Base-by-base conservation (phyloP, 306 rosid species). In the Trichosanthes cucumerina region DNA sequence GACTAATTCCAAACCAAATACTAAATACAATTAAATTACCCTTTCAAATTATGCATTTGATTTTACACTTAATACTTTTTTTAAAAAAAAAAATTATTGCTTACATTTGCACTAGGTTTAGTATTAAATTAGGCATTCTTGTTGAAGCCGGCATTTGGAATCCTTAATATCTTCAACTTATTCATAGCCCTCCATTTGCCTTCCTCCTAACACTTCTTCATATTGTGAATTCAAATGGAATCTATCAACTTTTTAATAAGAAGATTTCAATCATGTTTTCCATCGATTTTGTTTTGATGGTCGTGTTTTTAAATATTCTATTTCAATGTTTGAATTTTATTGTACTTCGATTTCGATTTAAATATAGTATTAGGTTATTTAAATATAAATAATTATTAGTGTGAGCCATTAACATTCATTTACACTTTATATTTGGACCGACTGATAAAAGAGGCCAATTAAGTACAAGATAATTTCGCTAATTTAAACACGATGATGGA, bases 131-230 rank as follows among this genome's bases (percentile, higher is more conserved):
- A 38, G 7, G 33, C 24, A 68, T 68, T 39, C 50, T 68, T 66
- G 74, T 68, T 68, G 9, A 12, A n/a, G 52, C 75, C 52, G 52
- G 52, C 52, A 10, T 6, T 28, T 28, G 72, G 46, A 34, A 34
- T 36, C 44, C 44, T 33, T 36, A 64, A 16, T 7, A 7, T 64
- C 44, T 34, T 34, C 71, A 4, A 9, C 7, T 38, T 3, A 0
- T 34, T 62, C 69, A 62, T 64, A 64, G 1, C 6, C 52, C 75
- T 39, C 75, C 75, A 68, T 68, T 39, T 68, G 75, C 74, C 74
- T n/a, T 38, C 9, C 74, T 65, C 73, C 11, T 31, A 9, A 18
- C 49, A 34, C 5, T 50, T 53, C 19, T 53, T 53, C 3, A n/a
- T 9, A 56, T n/a, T 56, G 60, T 54, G 60, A 19, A 54, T 18